These are phyloP conservation scores for Juglanconis sp. DNA, from an alignment of 2,329 filamentous ascomycete species.

Conservation along the genomic window DNA sequence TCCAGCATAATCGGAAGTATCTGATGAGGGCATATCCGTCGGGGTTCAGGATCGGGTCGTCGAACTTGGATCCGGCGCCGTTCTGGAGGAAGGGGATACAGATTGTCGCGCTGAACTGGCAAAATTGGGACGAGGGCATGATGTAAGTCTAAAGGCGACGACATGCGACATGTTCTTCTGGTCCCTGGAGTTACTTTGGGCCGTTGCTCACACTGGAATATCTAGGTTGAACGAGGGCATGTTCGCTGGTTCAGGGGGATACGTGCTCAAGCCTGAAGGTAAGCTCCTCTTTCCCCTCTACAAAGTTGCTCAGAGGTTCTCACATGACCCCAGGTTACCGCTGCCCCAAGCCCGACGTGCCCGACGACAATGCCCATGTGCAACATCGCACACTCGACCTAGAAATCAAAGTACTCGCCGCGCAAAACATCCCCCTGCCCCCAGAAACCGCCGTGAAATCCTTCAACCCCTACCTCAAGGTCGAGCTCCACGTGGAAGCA, in stretches of 20 bases:
- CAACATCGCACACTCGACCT: slow-evolving; percentile 63
- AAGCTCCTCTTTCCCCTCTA: slow-evolving; percentile 12
- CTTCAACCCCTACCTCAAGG: slow-evolving; percentile 79
- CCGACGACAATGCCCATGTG: slow-evolving; percentile 34
- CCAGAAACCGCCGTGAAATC: slow-evolving; percentile 45
- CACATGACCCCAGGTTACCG: slow-evolving; percentile 33
- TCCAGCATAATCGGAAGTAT: slow-evolving; percentile 76
- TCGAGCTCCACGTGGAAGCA: slow-evolving; percentile 80
- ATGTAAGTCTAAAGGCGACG: slow-evolving; percentile 49
- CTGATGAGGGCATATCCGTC: slow-evolving; percentile 89
- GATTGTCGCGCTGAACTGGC: slow-evolving; percentile 92
- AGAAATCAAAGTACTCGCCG: slow-evolving; percentile 70
- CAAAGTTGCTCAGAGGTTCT: neutral
- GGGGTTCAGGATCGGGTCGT: slow-evolving; percentile 75
- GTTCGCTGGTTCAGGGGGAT: slow-evolving; percentile 81
- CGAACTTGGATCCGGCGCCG: slow-evolving; percentile 78
- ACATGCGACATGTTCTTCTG: neutral
- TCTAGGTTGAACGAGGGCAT: slow-evolving; percentile 74
- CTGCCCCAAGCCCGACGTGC: slow-evolving; percentile 27
- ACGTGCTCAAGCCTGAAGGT: slow-evolving; percentile 79
- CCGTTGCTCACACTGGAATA: neutral
- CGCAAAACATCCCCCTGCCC: slow-evolving; percentile 70
- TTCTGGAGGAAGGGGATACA: slow-evolving; percentile 90
- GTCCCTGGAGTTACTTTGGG: neutral
- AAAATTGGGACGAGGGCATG: slow-evolving; percentile 85